Percentiles rank a stretch among this genome's conserved stretches.
Conservation (phyloP, 495 filamentous ascomycete species). For the Penicillium chermesinum region DNA sequence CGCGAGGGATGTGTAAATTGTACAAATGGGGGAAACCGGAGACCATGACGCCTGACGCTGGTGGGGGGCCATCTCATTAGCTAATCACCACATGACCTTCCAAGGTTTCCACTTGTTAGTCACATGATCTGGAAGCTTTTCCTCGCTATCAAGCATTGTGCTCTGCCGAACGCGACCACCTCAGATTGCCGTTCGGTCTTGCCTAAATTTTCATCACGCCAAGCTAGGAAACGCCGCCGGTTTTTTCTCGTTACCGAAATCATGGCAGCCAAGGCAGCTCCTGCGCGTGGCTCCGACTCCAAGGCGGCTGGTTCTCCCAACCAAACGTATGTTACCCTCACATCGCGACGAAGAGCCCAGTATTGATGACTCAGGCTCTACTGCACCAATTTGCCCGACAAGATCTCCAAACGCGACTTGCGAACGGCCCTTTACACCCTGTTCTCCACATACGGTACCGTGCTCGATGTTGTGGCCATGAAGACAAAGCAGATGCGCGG, state of each 20-base stretch:
- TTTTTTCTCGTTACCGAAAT: neutral
- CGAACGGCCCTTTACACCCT: slow-evolving; percentile 82
- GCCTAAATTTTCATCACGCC: neutral
- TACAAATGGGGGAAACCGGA: neutral
- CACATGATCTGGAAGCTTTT: slow-evolving; percentile 10
- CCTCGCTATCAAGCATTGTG: neutral
- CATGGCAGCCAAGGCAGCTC: slow-evolving; percentile 39
- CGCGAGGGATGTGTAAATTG: slow-evolving; percentile 3
- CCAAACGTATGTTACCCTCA: slow-evolving; percentile 57
- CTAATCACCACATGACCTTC: slow-evolving; percentile 24
- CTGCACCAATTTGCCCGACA: slow-evolving; percentile 76
- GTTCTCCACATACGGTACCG: slow-evolving; percentile 87
- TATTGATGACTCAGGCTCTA: slow-evolving; percentile 63
- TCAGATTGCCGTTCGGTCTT: too few relatives aligned
- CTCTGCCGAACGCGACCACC: neutral
- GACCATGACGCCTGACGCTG: slow-evolving; percentile 21
- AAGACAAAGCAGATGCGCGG: slow-evolving; percentile 88
- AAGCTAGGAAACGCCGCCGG: neutral
- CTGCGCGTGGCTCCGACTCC: slow-evolving; percentile 29
- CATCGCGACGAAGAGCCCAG: slow-evolving; percentile 10
- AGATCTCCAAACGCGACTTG: slow-evolving; percentile 80
- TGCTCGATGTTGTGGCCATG: slow-evolving; percentile 89
- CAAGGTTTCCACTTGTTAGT: slow-evolving; percentile 10
- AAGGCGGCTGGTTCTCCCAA: slow-evolving; percentile 52
- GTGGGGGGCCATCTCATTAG: slow-evolving; percentile 10